These are phyloP conservation scores for Trichoderma oligosporum DNA, from an alignment of 2,329 filamentous ascomycete species.

Conservation along the genomic window DNA sequence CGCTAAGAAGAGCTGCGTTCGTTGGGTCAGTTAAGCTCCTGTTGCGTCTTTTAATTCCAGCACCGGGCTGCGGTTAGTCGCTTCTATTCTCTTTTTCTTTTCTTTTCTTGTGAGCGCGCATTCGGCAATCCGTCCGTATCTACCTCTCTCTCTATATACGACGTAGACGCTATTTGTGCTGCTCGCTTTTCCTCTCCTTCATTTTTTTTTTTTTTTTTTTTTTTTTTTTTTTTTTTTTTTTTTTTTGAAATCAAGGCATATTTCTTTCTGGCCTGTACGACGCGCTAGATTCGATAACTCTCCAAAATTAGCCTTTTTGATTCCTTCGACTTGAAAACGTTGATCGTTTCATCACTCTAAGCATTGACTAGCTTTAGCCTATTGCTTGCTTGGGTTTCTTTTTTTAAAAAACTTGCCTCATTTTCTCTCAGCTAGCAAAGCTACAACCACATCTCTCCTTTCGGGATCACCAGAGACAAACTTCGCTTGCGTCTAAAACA, in stretches of 20 bases:
- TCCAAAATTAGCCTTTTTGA: constrained; percentile 1
- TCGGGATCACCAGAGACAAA: background rate
- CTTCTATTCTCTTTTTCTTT: constrained; percentile 7
- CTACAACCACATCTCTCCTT: background rate
- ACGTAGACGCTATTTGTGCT: background rate
- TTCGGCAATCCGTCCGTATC: background rate
- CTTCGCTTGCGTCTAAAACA: constrained; percentile 6
- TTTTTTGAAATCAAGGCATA: constrained; percentile 3
- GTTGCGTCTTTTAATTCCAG: background rate
- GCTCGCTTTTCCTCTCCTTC: constrained; percentile 14
- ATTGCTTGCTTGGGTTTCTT: background rate
- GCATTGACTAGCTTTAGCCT: background rate
- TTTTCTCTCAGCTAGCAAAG: background rate
- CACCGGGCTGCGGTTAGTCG: constrained; percentile 8
- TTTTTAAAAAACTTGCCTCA: background rate
- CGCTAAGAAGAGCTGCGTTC: constrained; percentile 13
- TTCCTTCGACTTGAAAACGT: constrained; percentile 14
- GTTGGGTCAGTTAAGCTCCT: constrained; percentile 1
- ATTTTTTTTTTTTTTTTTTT: background rate
- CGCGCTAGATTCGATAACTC: background rate
- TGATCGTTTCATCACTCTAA: constrained; percentile 7
- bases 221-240: constrained; percentile 10
- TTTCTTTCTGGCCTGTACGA: background rate
- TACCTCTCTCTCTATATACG: background rate
- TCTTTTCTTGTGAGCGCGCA: constrained; percentile 1